Base-by-base conservation (phyloP, 2,329 filamentous ascomycete genomes). In the Diaporthe vexans region DNA sequence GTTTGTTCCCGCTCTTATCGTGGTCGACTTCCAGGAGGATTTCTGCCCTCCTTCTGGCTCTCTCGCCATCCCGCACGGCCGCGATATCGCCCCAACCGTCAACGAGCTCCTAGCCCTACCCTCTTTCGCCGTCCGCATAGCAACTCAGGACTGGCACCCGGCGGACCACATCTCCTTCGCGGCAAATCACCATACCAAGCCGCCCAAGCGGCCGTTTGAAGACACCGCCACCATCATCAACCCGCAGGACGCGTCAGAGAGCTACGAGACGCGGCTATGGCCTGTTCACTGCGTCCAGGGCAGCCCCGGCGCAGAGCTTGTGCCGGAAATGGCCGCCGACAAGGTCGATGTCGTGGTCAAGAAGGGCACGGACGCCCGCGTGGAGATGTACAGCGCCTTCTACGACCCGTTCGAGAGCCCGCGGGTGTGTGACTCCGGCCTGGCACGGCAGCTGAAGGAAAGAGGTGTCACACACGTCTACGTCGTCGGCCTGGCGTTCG, bases 341-440 rank as follows among this genome's bases (percentile, higher is more conserved):
- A 87, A 86, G 21, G 78, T 97, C n/a, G 88, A 96, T 78, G 78
- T 83, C 48, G 85, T 95, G 37, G 84, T 98, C 19, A 89, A 94
- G 78, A 99, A 99, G 85, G 97, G 97, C 15, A 89, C 87, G 80
- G 88, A 95, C 80, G 82, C 87, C 58, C 86, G 89, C 58, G 90
- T 98, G 2, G 97, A 99, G 84, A 98, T 98, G 94, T 98, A 98
- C 84, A 96, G 93, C 76, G 95, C 93, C 0, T 98, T 99, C 79
- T 92, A 93, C 75, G 94, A 95, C 80, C 94, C 94, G 0, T 96
- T 98, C 79, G 83, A 83, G 52, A 87, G 87, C 8, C 91, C 91
- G 1, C 84, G 84, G 43, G 86, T 93, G 19, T 86, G 85, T 35
- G 91, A 92, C 79, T 92, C 90, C 79, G 91, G 92, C 19, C 85